phyloP scores from a whole-genome alignment of 2,329 filamentous ascomycete species.

The Fonsecaea monophora region DNA sequence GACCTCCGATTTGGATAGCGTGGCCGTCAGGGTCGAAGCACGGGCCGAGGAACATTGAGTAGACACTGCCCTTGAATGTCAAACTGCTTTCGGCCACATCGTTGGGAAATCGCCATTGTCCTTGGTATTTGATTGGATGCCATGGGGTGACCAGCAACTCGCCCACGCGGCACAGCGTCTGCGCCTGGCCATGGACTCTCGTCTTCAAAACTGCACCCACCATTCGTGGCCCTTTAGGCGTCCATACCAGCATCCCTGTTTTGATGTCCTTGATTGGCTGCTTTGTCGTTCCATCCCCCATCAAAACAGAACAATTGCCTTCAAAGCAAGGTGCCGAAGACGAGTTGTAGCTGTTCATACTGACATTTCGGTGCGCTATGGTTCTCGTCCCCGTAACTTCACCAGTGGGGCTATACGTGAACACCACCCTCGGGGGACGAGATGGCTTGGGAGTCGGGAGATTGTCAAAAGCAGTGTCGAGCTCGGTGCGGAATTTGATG shows the following conservation, averaged over 20 bases:
- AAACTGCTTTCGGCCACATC: conserved; percentile 45
- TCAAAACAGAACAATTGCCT: conserved; percentile 55
- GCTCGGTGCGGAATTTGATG: conserved; percentile 54
- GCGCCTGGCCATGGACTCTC: conserved; percentile 45
- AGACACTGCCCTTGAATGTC: conserved; percentile 58
- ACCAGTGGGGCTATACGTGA: conserved; percentile 13
- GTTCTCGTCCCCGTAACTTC: conserved; percentile 11
- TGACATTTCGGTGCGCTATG: conserved; percentile 32
- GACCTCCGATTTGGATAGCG: conserved; percentile 51
- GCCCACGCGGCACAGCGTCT: conserved; percentile 55
- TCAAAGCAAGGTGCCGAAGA: conserved; percentile 60
- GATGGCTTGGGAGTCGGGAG: conserved; percentile 42
- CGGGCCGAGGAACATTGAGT: conserved; percentile 63
- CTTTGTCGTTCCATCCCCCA: conserved; percentile 49
- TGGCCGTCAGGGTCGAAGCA: conserved; percentile 48
- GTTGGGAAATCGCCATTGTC: conserved; percentile 58
- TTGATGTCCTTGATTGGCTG: conserved; percentile 55
- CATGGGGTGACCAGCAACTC: conserved; percentile 63
- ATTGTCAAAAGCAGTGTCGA: conserved; percentile 55
- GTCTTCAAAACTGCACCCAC: conserved; percentile 63
- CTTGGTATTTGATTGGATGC: conserved; percentile 61
- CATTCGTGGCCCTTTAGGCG: conserved; percentile 57
- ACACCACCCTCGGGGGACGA: conserved; percentile 26
- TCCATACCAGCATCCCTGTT: conserved; percentile 57
- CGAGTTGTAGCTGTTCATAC: conserved; percentile 57